A percentile compares a stretch with the other conserved stretches of the same genome.
Conservation (phyloP, 768 basidiomycete genomes). For the Hericium alpestre region DNA sequence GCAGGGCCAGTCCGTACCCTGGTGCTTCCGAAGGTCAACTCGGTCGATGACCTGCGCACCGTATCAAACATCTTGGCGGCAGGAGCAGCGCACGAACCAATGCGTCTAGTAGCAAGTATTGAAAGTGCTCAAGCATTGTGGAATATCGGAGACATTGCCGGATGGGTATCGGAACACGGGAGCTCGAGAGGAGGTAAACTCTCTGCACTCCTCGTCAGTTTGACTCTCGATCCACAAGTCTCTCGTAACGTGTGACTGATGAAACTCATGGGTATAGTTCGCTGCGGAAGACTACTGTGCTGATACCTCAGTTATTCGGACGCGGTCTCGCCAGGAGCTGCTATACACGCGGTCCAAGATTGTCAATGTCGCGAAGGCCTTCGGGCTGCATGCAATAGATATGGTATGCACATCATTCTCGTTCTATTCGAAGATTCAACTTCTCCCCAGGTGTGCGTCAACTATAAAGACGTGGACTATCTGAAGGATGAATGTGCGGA, state of each 20-base stretch:
- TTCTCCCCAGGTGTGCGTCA: conserved; percentile 62
- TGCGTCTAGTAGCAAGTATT: conserved; percentile 68
- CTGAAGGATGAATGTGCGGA: conserved; percentile 70
- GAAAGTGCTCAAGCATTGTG: conserved; percentile 72
- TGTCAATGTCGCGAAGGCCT: conserved; percentile 75
- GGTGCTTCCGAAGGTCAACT: conserved; percentile 81
- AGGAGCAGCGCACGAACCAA: conserved; percentile 21
- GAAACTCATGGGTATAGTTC: conserved; percentile 42
- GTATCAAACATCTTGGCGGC: conserved; percentile 41
- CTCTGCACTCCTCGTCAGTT: conserved; percentile 55
- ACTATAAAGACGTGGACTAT: conserved; percentile 64
- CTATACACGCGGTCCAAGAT: conserved; percentile 77
- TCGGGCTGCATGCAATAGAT: conserved; percentile 77
- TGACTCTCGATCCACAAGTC: neutral
- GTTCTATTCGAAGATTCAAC: neutral
- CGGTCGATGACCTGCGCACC: conserved; percentile 49
- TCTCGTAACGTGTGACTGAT: neutral
- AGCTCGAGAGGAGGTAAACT: conserved; percentile 40
- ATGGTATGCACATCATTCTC: conserved; percentile 41
- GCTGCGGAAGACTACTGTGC: conserved; percentile 96
- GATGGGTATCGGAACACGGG: conserved; percentile 46
- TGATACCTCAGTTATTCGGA: conserved; percentile 73
- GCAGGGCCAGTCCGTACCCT: conserved; percentile 41
- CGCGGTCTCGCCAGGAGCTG: conserved; percentile 63
- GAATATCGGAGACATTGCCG: conserved; percentile 59